phyloP scores from a whole-genome alignment of 129 eudicot species.

The Mikania micrantha region DNA sequence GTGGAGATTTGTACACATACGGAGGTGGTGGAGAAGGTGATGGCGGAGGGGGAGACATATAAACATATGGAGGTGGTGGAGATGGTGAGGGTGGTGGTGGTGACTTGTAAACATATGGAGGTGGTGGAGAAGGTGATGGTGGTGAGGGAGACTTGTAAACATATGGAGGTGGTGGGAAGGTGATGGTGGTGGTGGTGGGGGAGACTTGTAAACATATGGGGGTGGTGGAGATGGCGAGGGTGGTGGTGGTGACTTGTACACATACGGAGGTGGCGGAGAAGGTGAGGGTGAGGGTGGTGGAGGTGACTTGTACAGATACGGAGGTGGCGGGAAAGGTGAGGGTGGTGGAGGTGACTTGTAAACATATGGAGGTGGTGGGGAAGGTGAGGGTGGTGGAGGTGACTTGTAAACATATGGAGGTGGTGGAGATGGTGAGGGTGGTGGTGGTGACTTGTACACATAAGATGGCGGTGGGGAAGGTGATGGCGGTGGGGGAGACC shows the following conservation, averaged over 20 bases:
- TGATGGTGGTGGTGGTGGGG: not conserved
- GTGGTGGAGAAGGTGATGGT: slow-evolving; percentile 6
- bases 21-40: slow-evolving; percentile 5
- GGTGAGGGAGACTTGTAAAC: not conserved
- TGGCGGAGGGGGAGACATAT: slow-evolving; percentile 9
- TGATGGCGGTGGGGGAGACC: too few species aligned
- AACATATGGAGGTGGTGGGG: too few species aligned
- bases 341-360: too few species aligned
- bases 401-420: too few species aligned
- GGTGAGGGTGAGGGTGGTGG: not conserved
- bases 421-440: too few species aligned
- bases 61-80: slow-evolving; percentile 5
- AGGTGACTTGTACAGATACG: too few species aligned
- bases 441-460: too few species aligned
- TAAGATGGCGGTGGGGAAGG: too few species aligned
- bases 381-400: too few species aligned
- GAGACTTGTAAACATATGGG: not conserved
- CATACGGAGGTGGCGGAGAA: not conserved
- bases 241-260: slow-evolving; percentile 1
- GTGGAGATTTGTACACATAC: not conserved
- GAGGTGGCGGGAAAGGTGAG: too few species aligned
- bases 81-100: slow-evolving; percentile 8
- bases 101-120: slow-evolving; percentile 9
- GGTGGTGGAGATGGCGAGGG: slow-evolving; percentile 10
- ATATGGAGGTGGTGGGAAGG: not conserved